phyloP scores from a whole-genome alignment of 176 grass and related monocot genomes.

The Carex scoparia region DNA sequence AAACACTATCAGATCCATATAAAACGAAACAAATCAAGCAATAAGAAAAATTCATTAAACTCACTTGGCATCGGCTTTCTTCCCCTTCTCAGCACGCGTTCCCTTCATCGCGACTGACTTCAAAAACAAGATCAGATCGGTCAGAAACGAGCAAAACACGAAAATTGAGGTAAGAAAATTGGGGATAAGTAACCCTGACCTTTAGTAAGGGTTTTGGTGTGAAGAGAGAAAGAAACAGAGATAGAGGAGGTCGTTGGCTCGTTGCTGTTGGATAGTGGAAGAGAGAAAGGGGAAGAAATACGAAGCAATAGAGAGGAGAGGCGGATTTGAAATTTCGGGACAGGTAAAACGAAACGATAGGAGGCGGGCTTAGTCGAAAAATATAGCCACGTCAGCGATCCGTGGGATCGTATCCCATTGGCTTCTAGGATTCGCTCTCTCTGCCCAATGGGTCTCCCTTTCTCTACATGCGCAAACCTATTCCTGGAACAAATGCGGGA shows the following conservation, averaged over 20 bases:
- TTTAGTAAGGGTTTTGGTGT: neutral
- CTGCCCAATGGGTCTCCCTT: conserved; percentile 22
- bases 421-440: neutral
- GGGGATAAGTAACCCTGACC: conserved; percentile 2
- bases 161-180: conserved; percentile 6
- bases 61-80: conserved; percentile 66
- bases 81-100: conserved; percentile 47
- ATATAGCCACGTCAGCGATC: conserved; percentile 58
- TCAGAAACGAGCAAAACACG: neutral
- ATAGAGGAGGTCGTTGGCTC: neutral
- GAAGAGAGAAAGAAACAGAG: neutral
- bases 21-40: neutral
- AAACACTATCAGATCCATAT: neutral
- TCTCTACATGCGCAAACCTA: neutral
- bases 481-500: conserved; percentile 10
- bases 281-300: conserved; percentile 2
- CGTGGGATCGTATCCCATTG: conserved; percentile 36
- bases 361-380: neutral
- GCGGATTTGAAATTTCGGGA: conserved; percentile 56
- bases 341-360: neutral
- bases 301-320: conserved; percentile 1
- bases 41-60: neutral
- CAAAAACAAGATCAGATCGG: conserved; percentile 35
- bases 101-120: conserved; percentile 63
- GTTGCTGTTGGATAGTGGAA: conserved; percentile 8